Base-by-base conservation (phyloP, 768 basidiomycete species). In the Suillus decipiens region DNA sequence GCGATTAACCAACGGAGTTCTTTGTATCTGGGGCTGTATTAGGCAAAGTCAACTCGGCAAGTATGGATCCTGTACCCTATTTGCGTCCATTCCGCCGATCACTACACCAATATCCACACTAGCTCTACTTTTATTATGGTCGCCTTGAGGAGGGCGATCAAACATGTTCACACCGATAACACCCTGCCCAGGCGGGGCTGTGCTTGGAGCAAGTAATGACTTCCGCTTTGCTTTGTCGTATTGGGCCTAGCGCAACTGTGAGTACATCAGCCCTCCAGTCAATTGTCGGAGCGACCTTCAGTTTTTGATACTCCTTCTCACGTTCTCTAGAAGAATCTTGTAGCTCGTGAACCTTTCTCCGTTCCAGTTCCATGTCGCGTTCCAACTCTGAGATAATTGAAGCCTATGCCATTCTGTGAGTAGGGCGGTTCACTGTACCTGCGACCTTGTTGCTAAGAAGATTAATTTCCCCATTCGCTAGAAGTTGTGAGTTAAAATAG, bases 251-350 rank as follows among this genome's bases (percentile, higher is more conserved):
- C 42, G 34, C n/a, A 51, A 11, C 34, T 54, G 42, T 50, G 59
- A 10, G 59, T 39, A 41, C 31, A 60, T 51, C 43, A 22, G 50
- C 24, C 33, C 33, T 36, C 41, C 43, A 43, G n/a, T 22, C 1
- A 42, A 54, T 8, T 12, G 37, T 60, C 34, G 11, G 17, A 57
- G 59, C 36, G 34, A 86, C 93, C 82, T 94, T 95, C 45, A 95
- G 83, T 71, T 92, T 93, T 61, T 90, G 89, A 70, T 94, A 95
- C 69, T 94, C 93, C 69, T 89, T 93, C 65, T 94, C 93, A 68
- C 87, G 82, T 69, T 93, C 92, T 68, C 86, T 83, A 2, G 88
- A 81, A 1, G 84, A 77, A 42, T 95, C 92, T 68, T 92, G 90
- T 33, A 92, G 72, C 28, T 93, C 91, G 8, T 86, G 81, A 37